Base-by-base conservation (phyloP, 495 filamentous ascomycete species). In the Cercophora scortea region DNA sequence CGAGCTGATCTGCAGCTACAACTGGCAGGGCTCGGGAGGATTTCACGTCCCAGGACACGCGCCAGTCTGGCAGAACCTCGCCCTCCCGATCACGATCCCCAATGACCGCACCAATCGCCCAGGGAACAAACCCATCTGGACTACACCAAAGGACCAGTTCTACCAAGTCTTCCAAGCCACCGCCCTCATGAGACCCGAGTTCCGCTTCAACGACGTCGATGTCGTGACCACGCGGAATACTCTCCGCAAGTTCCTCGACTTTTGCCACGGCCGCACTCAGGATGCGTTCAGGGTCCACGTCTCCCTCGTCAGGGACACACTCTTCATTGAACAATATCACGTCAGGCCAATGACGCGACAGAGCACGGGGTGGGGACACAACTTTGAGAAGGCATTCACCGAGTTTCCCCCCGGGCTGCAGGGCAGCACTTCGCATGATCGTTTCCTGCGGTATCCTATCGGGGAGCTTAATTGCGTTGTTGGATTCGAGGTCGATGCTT, bases 181-280 rank as follows among this genome's bases (percentile, higher is more conserved):
- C 7, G n/a, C 19, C 9, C 7, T 25, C 1, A 54, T 54, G 52
- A 49, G 32, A 32, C 52, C 52, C n/a, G 32, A 32, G 32, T 49
- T 49, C 52, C 52, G 52, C 25, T 49, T 54, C 46, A 32, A 19
- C 45, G 40, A 45, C n/a, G 36, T 49, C 45, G 45, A 48, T 39
- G 42, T 54, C 36, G 25, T 54, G 1, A 42, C 38, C 19, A 54
- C 45, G 25, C 52, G 52, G 11, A 54, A 54, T 39, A 49, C 38
- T 45, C 52, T 54, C 9, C 52, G 52, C 36, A 54, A 54, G 39
- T 32, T 54, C 10, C 52, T 54, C 45, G 40, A 54, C 18, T 44
- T 54, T 25, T 54, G 52, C 46, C 6, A 1, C 7, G 39, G 46
- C 38, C 36, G 46, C 8, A 35, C 38, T n/a, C 51, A 33, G 51